Conservation (phyloP, 805 yeast species). For the Ogataea zsoltii region DNA sequence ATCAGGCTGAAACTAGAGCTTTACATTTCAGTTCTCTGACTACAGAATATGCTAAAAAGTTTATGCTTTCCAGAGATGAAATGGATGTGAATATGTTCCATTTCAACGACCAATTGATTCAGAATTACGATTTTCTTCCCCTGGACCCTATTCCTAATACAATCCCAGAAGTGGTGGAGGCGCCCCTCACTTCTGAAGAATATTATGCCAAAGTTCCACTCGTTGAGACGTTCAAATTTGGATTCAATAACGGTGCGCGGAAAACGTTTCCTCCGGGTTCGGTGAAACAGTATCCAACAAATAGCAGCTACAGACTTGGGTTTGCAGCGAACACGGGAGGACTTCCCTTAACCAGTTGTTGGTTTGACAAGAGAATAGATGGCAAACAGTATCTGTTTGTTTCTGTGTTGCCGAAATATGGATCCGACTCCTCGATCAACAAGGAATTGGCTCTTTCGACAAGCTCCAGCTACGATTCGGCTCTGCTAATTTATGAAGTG, state of each 20-base stretch:
- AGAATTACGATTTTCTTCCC: slow-evolving; percentile 6
- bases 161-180: slow-evolving; percentile 1
- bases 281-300: slow-evolving; percentile 21
- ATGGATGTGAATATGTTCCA: slow-evolving; percentile 21
- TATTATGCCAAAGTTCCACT: slow-evolving; percentile 12
- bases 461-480: slow-evolving; percentile 18
- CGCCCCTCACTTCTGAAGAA: slow-evolving; percentile 4
- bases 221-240: slow-evolving; percentile 15
- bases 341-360: slow-evolving; percentile 27
- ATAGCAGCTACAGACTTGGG: slow-evolving; percentile 25
- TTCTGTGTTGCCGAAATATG: slow-evolving; percentile 19
- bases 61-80: slow-evolving; percentile 12
- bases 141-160: slow-evolving; percentile 4
- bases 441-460: slow-evolving; percentile 19
- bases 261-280: slow-evolving; percentile 4
- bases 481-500: slow-evolving; percentile 26
- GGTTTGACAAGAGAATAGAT: slow-evolving; percentile 25
- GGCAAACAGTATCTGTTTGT: slow-evolving; percentile 30
- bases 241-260: slow-evolving; percentile 17
- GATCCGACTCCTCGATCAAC: slow-evolving; percentile 11
- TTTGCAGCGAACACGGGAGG: slow-evolving; percentile 34
- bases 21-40: slow-evolving; percentile 14
- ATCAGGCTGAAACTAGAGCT: slow-evolving; percentile 17
- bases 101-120: slow-evolving; percentile 15
- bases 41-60: slow-evolving; percentile 12